Conservation (phyloP, 805 yeast genomes). For the Wickerhamiella shivajii region DNA sequence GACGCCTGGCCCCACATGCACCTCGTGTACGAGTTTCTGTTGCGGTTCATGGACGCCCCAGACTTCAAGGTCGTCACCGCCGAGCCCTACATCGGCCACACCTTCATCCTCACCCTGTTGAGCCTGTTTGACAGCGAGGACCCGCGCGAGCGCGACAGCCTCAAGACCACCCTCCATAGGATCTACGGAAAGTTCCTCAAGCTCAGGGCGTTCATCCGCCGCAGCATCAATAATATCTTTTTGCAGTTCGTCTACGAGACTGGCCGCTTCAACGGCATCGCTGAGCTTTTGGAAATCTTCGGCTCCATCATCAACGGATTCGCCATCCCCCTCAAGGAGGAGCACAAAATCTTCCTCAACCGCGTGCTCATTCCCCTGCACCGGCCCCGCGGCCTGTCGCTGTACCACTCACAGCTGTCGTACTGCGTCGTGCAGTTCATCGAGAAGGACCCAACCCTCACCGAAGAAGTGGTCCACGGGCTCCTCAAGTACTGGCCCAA, state of each 20-base stretch:
- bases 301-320: conserved; percentile 96
- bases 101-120: conserved; percentile 62
- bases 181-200: conserved; percentile 90
- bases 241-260: conserved; percentile 90
- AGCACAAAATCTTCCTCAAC: conserved; percentile 79
- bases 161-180: conserved; percentile 89
- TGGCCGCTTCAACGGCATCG: conserved; percentile 88
- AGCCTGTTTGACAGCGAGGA: conserved; percentile 94
- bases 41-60: conserved; percentile 84
- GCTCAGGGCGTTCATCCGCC: conserved; percentile 77
- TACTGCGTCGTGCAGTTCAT: conserved; percentile 93
- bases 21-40: conserved; percentile 83
- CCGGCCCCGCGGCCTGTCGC: conserved; percentile 72
- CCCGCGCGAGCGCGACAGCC: conserved; percentile 87
- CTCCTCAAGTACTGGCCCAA: conserved; percentile 93
- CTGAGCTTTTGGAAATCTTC: conserved; percentile 83
- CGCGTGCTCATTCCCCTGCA: conserved; percentile 85
- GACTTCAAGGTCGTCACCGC: conserved; percentile 90
- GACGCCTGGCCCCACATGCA: conserved; percentile 99
- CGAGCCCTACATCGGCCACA: conserved; percentile 85
- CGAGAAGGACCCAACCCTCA: conserved; percentile 81
- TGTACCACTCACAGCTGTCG: conserved; percentile 93
- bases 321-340: conserved; percentile 93
- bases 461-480: conserved; percentile 95
- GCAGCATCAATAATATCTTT: conserved; percentile 83